Percentiles rank a stretch among this genome's conserved stretches.
Evolutionary conservation across 1,284 basidiomycete genomes (phyloP).

Genomic region (Apiotrichum sp.): DNA sequence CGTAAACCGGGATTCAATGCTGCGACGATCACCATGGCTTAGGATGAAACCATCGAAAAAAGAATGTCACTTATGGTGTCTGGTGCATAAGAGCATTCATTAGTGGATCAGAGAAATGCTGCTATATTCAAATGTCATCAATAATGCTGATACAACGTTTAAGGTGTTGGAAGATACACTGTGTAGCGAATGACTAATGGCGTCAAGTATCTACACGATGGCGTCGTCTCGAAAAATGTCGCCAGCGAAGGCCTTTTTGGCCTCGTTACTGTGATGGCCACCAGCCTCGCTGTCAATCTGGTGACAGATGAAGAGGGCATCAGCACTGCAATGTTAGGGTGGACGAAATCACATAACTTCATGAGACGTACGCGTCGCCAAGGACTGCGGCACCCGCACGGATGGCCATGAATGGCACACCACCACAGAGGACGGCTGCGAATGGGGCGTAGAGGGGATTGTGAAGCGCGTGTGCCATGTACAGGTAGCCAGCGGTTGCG

Average conservation of each 20-base stretch:
- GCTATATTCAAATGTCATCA: too few relatives aligned
- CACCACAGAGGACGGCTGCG: constrained; percentile 69
- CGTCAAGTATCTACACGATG: neutral
- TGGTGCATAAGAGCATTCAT: too few relatives aligned
- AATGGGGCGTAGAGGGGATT: constrained; percentile 70
- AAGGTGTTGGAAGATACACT: too few relatives aligned
- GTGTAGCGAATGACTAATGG: too few relatives aligned
- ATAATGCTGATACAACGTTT: too few relatives aligned
- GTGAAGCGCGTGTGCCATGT: constrained; percentile 74
- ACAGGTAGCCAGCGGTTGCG: constrained; percentile 74
- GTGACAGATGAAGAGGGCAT: constrained; percentile 81
- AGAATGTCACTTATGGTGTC: too few relatives aligned
- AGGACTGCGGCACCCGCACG: constrained; percentile 75
- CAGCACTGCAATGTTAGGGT: constrained; percentile 47
- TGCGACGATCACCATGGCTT: too few relatives aligned
- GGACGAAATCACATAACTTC: too few relatives aligned
- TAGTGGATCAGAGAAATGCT: too few relatives aligned
- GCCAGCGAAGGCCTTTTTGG: constrained; percentile 53
- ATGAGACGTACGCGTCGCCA: constrained; percentile 59
- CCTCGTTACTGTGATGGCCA: constrained; percentile 58
- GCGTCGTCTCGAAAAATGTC: constrained; percentile 1
- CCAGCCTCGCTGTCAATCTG: constrained; percentile 76
- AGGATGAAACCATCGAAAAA: too few relatives aligned
- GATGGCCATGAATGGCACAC: constrained; percentile 72
- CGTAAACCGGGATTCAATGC: too few relatives aligned